Base-by-base conservation (phyloP, 108 stramenopile genomes). In the Schizochytrium sp. region DNA sequence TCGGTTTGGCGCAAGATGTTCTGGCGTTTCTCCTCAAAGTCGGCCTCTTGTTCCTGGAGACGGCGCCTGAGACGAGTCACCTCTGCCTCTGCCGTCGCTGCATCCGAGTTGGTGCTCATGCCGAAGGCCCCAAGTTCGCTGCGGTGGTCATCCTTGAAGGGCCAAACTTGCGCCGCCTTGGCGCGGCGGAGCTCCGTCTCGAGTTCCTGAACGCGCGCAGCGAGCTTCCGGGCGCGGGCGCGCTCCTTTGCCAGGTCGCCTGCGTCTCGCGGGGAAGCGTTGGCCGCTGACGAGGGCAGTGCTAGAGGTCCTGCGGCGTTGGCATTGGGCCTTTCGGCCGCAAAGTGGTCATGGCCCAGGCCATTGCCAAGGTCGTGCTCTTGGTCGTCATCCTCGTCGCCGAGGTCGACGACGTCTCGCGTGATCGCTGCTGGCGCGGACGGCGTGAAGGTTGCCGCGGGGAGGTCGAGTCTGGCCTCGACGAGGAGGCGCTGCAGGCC, bases 121-220 rank as follows among this genome's bases (percentile, higher is more conserved):
- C 76, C 76, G 28, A 83, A 83, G 5, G 48, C 76, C 10, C 51
- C 76, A 1, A 53, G 76, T 47, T 53, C 48, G 4, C 76, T 83
- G 76, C 76, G 76, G 51, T 83, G 48, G 76, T 83, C 76, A 23
- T 83, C 76, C 4, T 83, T 83, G 4, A 83, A 83, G 3, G 76
- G 76, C 76, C 76, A 83, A 43, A 53, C 76, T 23, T 83, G 76
- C 18, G 76, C 51, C 10, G 76, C 45, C 4, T 28, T 47, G n/a
- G 76, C 76, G 23, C 76, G 19, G 19, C 76, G 76, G 16, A 83
- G 48, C 76, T 83, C 76, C 12, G 45, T 23, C 51, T 83, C 76
- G 19, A 83, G 76, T 23, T 83, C 76, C 51, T 21, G 23, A 10
- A 83, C 76, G 48, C 76, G 76, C n/a, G 48, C 51, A 8, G 45